Evolutionary conservation across 805 yeast species (phyloP), one percentile per base, ranked within the genome.

Genomic region (Candida maesae): DNA sequence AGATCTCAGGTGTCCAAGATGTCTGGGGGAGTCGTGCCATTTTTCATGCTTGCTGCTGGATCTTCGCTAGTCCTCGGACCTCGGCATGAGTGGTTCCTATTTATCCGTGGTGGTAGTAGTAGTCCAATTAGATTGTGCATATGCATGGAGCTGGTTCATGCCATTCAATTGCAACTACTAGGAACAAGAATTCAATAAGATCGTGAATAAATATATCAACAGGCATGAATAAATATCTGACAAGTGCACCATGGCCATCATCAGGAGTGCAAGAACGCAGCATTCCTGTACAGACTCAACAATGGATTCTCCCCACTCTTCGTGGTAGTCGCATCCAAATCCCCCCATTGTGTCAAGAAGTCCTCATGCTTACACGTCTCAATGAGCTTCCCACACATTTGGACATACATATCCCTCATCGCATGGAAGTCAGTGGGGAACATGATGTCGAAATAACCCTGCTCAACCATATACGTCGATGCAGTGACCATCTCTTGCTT

Each of bases 391-490:
- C 88, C 88, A 16, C 81, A 74, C 13, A 84, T 74, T 46, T 74
- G 74, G 14, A 68, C 65, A 56, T 87, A 88, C 44, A 86, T 46
- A 36, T 79, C 82, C 30, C 75, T 68, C 4, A 79, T 77, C 8
- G 79, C 65, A 7, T 65, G 63, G 59, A 87, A 88, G 54, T 87
- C 84, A 0, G 95, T 87, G 9, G 95, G 86, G 55, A 87, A 87
- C 82, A 85, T 78, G 37, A 87, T 86, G 60, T 87, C 95, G 58
- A 85, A 87, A 55, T 73, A 83, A 0, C 95, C 96, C 57, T 85
- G 95, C 29, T 81, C 73, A n/a, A 76, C 82, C 90, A 87, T 81
- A 59, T 79, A 86, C 0, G 90, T 79, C 28, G 79, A 71, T 0
- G 81, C 76, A 16, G 84, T 79, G 5, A 85, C 73, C 81, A 84